Evolutionary conservation across 805 yeast species (phyloP).

Genomic region (Saccharomycopsis selenospora): DNA sequence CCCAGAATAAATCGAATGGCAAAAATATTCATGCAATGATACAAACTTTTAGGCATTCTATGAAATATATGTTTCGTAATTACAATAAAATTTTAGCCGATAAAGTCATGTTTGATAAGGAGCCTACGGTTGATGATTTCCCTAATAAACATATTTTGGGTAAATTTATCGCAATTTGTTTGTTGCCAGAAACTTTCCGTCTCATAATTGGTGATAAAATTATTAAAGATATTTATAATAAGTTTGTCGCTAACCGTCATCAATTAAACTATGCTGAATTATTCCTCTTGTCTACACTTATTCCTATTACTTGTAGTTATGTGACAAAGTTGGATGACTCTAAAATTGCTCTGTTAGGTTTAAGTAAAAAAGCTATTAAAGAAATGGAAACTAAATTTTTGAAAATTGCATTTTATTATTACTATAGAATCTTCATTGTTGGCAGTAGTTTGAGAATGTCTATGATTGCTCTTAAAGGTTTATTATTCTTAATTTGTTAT

Average conservation of each 20-base stretch:
- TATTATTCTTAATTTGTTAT: conserved; percentile 38
- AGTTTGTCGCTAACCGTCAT: conserved; percentile 24
- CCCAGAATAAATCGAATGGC: background rate
- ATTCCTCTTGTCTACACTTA: background rate
- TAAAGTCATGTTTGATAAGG: background rate
- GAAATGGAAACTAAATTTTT: conserved; percentile 23
- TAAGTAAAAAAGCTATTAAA: background rate
- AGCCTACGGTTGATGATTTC: background rate
- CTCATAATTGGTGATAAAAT: conserved; percentile 14
- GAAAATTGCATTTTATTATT: conserved; percentile 43
- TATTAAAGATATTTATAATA: conserved; percentile 30
- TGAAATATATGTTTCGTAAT: background rate
- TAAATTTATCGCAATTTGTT: background rate
- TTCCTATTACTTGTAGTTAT: too few species aligned
- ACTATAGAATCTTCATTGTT: conserved; percentile 40
- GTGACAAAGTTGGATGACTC: too few species aligned
- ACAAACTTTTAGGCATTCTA: background rate
- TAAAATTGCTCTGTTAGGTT: too few species aligned
- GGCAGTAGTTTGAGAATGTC: conserved; percentile 32
- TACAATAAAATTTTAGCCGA: background rate
- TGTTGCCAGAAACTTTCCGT: conserved; percentile 18
- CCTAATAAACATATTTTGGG: background rate
- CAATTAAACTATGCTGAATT: background rate
- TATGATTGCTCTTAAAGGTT: conserved; percentile 42
- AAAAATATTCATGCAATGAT: background rate